These are phyloP conservation scores for Hymenoscyphus fructigenus DNA, from an alignment of 2,329 filamentous ascomycete genomes.

Conservation along the genomic window DNA sequence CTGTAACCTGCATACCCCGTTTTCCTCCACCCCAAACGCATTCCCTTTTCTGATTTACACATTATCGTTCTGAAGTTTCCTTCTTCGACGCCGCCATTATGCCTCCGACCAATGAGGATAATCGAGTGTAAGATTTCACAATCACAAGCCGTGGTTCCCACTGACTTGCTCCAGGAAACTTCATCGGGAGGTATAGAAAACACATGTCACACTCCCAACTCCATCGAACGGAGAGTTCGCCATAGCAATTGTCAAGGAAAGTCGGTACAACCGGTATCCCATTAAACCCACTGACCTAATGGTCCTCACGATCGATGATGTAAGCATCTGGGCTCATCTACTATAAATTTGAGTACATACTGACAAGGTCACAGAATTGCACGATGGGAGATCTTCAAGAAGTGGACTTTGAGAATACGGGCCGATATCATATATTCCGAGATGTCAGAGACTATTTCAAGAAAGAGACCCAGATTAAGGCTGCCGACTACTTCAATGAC, in stretches of 20 bases:
- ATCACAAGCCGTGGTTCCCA: not conserved
- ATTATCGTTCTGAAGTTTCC: no score
- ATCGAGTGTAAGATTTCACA: not conserved
- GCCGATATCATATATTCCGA: not conserved
- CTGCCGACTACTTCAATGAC: not conserved
- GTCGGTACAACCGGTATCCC: not conserved
- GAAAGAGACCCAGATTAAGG: not conserved
- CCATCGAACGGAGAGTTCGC: not conserved
- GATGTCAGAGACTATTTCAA: not conserved
- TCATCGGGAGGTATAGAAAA: not conserved
- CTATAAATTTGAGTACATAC: not conserved
- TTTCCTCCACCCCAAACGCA: no score
- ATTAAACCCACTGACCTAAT: not conserved
- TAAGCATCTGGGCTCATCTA: not conserved
- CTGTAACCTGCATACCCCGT: no score
- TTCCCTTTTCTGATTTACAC: no score
- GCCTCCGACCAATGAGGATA: not conserved
- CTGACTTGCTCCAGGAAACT: not conserved
- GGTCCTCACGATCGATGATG: not conserved
- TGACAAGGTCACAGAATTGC: not conserved
- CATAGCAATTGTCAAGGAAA: not conserved
- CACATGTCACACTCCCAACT: not conserved
- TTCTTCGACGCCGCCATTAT: not conserved
- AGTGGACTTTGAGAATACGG: not conserved
- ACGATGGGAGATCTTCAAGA: not conserved